phyloP scores from a whole-genome alignment of 176 grass and related monocot species.

The Oryza rufipogon region DNA sequence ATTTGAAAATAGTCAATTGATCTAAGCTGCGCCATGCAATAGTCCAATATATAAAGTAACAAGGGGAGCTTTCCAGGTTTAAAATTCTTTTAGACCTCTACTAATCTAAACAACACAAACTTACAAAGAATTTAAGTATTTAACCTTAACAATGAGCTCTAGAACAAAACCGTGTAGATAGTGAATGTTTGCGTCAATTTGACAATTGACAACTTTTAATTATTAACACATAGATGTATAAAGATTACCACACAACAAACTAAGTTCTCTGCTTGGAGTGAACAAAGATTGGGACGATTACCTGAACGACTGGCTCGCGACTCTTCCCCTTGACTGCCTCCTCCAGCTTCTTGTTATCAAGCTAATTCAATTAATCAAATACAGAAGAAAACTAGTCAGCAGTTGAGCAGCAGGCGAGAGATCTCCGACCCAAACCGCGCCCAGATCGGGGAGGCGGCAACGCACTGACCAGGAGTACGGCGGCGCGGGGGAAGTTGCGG shows the following conservation, averaged over 20 bases:
- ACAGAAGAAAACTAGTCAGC: neutral
- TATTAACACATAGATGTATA: neutral
- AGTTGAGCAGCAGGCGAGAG: conserved; percentile 9
- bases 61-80: neutral
- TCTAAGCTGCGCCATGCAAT: neutral
- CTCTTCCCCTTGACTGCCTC: conserved; percentile 52
- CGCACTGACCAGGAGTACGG: conserved; percentile 70
- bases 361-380: conserved; percentile 43
- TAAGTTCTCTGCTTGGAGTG: neutral
- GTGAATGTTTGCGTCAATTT: neutral
- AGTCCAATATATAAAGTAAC: neutral
- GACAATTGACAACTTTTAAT: neutral
- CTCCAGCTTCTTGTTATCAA: conserved; percentile 88
- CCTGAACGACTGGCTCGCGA: conserved; percentile 60
- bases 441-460: neutral
- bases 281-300: conserved; percentile 32
- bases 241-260: neutral
- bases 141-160: neutral
- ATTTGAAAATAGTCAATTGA: neutral
- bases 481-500: conserved; percentile 84
- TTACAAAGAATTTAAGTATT: neutral
- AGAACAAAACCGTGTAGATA: neutral
- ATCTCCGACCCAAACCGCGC: neutral
- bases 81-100: conserved; percentile 1
- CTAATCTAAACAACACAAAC: neutral